phyloP scores from a whole-genome alignment of 768 basidiomycete genomes.

The Pulveroboletus ravenelii region DNA sequence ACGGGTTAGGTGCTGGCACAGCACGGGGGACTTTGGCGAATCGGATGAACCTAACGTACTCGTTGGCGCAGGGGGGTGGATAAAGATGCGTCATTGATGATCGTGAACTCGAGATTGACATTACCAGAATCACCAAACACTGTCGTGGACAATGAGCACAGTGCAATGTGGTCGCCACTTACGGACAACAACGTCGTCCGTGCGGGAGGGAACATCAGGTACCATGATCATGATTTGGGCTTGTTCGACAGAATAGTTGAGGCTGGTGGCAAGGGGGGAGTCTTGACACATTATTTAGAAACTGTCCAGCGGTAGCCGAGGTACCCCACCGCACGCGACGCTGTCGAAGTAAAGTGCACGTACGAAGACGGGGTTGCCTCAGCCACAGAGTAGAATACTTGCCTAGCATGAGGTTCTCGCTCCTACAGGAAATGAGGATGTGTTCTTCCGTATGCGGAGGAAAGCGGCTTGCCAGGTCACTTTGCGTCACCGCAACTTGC shows the following conservation, averaged over 20 bases:
- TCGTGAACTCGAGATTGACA: conserved; percentile 37
- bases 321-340: too few species aligned
- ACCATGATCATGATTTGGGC: conserved; percentile 28
- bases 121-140: conserved; percentile 42
- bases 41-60: neutral
- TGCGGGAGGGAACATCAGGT: conserved; percentile 30
- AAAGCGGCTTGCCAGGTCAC: conserved; percentile 44
- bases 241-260: conserved; percentile 29
- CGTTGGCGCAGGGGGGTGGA: conserved; percentile 5
- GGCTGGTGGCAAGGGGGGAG: conserved; percentile 33
- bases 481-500: too few species aligned
- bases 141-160: conserved; percentile 8
- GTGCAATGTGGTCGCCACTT: conserved; percentile 10
- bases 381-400: conserved; percentile 5
- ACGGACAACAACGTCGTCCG: conserved; percentile 36
- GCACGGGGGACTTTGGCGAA: neutral
- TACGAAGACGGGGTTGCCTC: neutral
- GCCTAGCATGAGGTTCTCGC: conserved; percentile 29
- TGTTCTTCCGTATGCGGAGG: conserved; percentile 28
- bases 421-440: conserved; percentile 28
- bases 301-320: neutral
- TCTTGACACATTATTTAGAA: conserved; percentile 18
- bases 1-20: neutral
- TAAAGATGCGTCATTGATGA: conserved; percentile 55
- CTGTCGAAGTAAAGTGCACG: neutral